Evolutionary conservation across 2,329 filamentous ascomycete species (phyloP), one percentile per base, ranked within the genome.

Genomic region (Fusarium beomiforme): DNA sequence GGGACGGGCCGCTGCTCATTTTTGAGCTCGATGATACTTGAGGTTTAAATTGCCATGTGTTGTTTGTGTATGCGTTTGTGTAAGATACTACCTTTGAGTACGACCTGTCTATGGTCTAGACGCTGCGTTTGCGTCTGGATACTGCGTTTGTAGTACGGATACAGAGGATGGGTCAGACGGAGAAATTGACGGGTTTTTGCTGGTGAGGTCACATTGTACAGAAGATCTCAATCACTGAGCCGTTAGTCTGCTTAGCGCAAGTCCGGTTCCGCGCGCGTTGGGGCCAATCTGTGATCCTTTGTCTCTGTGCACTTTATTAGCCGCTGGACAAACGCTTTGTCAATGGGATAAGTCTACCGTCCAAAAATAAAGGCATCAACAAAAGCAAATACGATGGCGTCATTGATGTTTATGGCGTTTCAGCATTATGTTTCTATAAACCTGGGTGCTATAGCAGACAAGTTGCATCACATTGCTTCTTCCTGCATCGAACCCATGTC

Each of bases 1-100:
- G 69, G 64, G 54, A 69, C 68, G 59, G 68, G 54, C 68, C 69
- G 69, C 69, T 55, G 50, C 34, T 65, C 44, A 33, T 42, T 49
- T 36, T 55, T 54, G 46, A 64, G 37, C 37, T 53, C 46, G 31
- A 46, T 57, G 50, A 53, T 57, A 49, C 41, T 21, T 12, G 39
- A 11, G 11, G 16, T n/a, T 49, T 49, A 67, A 43, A 62, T 67
- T 67, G 46, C 43, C 50, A 51, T 69, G 46, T 61, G 42, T 41
- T 51, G 31, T 23, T 50, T 50, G 23, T 62, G 44, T 21, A 31
- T 50, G 51, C 50, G 62, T n/a, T 31, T 33, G 42, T 64, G 24
- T 42, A 41, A 21, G 36, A 19, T 29, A 24, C 12, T 37, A 37
- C 41, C 41, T 41, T 12, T 24, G 6, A 16, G 19, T 9, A 19